Base-by-base conservation (phyloP, 2,329 filamentous ascomycete genomes). In the Ceratocystis ficicola region DNA sequence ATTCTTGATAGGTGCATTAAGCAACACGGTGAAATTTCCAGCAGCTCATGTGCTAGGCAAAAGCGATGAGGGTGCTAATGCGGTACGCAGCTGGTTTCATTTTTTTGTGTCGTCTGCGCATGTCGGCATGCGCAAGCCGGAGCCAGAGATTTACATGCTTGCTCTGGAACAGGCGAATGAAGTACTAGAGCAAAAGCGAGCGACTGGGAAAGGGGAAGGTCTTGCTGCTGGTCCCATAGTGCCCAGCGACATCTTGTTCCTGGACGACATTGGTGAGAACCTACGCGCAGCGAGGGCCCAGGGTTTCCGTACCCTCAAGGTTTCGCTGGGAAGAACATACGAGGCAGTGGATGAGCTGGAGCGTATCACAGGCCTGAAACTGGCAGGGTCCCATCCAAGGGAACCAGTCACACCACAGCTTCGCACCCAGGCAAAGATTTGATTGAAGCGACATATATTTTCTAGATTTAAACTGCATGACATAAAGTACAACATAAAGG, bases 191-290 rank as follows among this genome's bases (percentile, higher is more conserved):
- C 55, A 36, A 12, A 22, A 59, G 28, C 55, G 44, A 30, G 52
- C 25, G 15, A 57, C 65, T 30, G 73, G 74, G 74, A 17, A 75
- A 77, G 5, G 20, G 5, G 25, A 30, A 5, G 7, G 10, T 5
- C 15, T 25, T 8, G 30, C 6, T 15, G 17, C 28, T 10, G 20
- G 64, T 3, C 77, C 80, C 0, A 78, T 95, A 7, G 74, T 77
- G 66, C 77, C 87, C 0, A 77, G 77, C 0, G 90, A 96, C 65
- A 79, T 96, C 57, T 76, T 95, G 3, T 99, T 99, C 73, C 76
- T 96, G 62, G 94, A 96, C 73, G 92, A 96, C 71, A 96, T 99
- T 73, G 94, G 94, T 1, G 86, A 92, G 75, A 99, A 99, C 73
- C 75, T 97, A 67, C 94, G 92, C 78, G 86, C 82, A 57, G 94